A percentile compares a stretch with the other conserved stretches of the same genome.
phyloP scores from a whole-genome alignment of 805 yeast species.

The Candida boidinii region DNA sequence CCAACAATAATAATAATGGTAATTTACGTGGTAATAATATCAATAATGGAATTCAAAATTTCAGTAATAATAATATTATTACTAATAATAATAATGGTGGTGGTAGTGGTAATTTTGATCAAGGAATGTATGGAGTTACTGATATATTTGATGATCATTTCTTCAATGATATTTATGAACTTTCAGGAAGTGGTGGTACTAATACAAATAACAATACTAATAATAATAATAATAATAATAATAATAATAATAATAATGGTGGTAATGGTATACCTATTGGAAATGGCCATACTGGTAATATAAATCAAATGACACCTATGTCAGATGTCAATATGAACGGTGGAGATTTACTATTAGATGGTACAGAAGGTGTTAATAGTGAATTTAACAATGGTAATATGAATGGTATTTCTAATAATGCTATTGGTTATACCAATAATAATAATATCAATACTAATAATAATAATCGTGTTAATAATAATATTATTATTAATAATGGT shows the following conservation, averaged over 20 bases:
- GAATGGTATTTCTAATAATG: too few species aligned
- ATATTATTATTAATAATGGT: background rate
- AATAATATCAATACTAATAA: background rate
- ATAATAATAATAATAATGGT: background rate
- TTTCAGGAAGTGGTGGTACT: conserved; percentile 10
- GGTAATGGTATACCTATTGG: conserved; percentile 2
- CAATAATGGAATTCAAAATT: too few species aligned
- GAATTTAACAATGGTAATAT: too few species aligned
- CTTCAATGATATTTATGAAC: conserved; percentile 22
- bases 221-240: too few species aligned
- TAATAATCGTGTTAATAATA: background rate
- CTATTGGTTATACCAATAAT: too few species aligned
- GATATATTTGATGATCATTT: conserved; percentile 26
- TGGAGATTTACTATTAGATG: too few species aligned
- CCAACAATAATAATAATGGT: too few species aligned
- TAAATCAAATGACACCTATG: conserved; percentile 2
- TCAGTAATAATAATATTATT: background rate
- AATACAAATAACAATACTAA: too few species aligned
- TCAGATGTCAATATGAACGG: conserved; percentile 5
- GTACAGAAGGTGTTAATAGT: too few species aligned
- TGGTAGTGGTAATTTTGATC: conserved; percentile 2
- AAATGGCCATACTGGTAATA: conserved; percentile 6
- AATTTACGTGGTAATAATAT: too few species aligned
- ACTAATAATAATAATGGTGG: background rate
- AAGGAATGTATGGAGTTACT: conserved; percentile 13